Conservation (phyloP, 1,284 basidiomycete genomes). For the Rhodotorula sp. region DNA sequence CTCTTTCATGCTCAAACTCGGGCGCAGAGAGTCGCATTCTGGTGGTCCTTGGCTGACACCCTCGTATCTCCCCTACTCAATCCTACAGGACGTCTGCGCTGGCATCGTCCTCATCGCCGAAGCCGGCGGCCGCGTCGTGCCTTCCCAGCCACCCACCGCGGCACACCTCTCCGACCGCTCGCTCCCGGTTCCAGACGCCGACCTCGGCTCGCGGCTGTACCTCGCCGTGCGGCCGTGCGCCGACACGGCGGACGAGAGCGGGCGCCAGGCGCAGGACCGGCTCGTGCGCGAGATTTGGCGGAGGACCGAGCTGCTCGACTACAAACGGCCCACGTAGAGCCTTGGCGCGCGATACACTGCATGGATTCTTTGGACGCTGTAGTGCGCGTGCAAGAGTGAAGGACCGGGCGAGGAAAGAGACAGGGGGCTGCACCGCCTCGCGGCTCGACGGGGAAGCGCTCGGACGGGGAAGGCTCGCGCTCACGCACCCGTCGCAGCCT, state of each 20-base stretch:
- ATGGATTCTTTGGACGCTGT: not conserved
- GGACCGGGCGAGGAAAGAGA: not conserved
- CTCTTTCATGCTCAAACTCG: not conserved
- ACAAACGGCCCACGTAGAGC: slow-evolving; percentile 38
- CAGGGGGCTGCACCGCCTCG: not conserved
- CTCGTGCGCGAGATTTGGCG: slow-evolving; percentile 45
- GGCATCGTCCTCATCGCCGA: slow-evolving; percentile 45
- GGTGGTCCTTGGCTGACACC: too few species aligned
- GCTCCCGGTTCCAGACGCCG: slow-evolving; percentile 38
- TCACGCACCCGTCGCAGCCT: not conserved
- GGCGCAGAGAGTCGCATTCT: too few species aligned
- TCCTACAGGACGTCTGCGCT: slow-evolving; percentile 47
- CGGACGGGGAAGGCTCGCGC: not conserved
- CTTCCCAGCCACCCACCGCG: slow-evolving; percentile 39
- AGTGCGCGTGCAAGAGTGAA: not conserved
- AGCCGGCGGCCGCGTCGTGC: slow-evolving; percentile 46
- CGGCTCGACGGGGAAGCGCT: not conserved
- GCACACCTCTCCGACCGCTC: slow-evolving; percentile 10
- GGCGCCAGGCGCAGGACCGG: slow-evolving; percentile 43
- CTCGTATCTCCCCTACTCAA: too few species aligned
- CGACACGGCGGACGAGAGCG: slow-evolving; percentile 39
- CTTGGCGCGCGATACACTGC: not conserved
- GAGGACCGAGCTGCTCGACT: slow-evolving; percentile 43
- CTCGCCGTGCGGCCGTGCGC: slow-evolving; percentile 45
- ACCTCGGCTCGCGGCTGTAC: slow-evolving; percentile 46